Evolutionary conservation across 495 filamentous ascomycete species (phyloP).

Genomic region (Penicillium diatomitis): DNA sequence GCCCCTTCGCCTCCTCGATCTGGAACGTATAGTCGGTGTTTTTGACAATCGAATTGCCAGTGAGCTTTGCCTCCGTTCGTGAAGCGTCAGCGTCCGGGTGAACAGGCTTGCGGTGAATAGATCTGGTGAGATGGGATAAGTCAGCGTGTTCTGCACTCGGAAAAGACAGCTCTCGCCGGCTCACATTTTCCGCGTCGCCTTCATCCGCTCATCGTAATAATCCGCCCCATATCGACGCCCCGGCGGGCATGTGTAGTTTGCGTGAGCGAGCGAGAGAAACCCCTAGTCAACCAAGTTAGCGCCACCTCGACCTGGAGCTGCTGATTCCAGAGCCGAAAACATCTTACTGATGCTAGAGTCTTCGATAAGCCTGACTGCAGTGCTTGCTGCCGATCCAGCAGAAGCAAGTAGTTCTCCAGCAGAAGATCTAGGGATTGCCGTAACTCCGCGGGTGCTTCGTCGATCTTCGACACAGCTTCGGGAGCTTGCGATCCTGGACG

Average conservation of each 20-base stretch:
- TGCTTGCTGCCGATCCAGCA: constrained; percentile 61
- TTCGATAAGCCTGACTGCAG: constrained; percentile 45
- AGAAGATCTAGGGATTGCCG: constrained; percentile 48
- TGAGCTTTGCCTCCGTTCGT: no score
- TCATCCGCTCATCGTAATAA: constrained; percentile 66
- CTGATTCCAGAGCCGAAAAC: not conserved
- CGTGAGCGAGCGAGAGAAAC: constrained; percentile 52
- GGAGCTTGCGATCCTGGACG: constrained; percentile 22
- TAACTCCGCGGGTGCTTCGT: constrained; percentile 16
- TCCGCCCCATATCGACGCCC: constrained; percentile 56
- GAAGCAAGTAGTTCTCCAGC: constrained; percentile 57
- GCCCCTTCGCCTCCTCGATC: no score
- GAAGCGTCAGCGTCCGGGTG: no score
- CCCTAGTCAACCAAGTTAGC: constrained; percentile 27
- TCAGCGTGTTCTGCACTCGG: constrained; percentile 1
- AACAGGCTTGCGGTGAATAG: constrained; percentile 5
- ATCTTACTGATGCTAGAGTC: constrained; percentile 48
- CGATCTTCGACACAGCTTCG: constrained; percentile 15
- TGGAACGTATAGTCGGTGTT: no score
- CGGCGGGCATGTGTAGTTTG: constrained; percentile 59
- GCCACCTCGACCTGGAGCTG: not conserved
- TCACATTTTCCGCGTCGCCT: constrained; percentile 44
- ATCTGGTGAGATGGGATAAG: constrained; percentile 7
- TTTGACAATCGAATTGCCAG: no score
- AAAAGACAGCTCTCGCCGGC: not conserved